Base-by-base conservation (phyloP, 768 basidiomycete genomes). In the Suillus paluster region DNA sequence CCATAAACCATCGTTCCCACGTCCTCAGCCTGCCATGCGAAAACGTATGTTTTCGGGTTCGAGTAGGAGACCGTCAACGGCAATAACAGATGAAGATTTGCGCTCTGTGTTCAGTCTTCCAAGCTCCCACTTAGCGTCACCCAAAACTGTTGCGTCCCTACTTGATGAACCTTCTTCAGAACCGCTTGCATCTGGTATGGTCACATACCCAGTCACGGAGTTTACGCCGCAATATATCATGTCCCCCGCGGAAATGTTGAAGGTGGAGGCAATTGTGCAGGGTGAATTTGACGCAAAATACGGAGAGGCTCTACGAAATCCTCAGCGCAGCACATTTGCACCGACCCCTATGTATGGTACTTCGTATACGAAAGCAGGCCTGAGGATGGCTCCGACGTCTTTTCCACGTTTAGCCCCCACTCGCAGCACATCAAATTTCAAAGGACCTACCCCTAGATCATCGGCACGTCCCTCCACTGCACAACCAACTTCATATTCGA, bases 151-250 rank as follows among this genome's bases (percentile, higher is more conserved):
- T 17, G 63, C 76, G 30, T 83, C 82, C 12, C 80, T 83, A 63
- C 84, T 83, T 80, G 86, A 87, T 39, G 84, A 84, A 61, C 62
- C 65, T 53, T 67, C 71, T 56, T 65, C 72, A 36, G 80, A 82
- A 39, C 62, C 66, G n/a, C 64, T 65, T n/a, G 77, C 80, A 7
- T 69, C 64, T 48, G 81, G 80, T 61, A 78, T 80, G 52, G 63
- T 64, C 30, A 30, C 30, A 6, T 58, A 62, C 15, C 68, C 68
- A 10, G 63, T 66, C 5, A 65, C 73, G 17, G 87, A 88, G 33
- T 86, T 87, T 71, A 78, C 75, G 5, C 86, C 87, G 9, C 86
- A 88, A 69, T 83, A 83, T 44, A 90, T 90, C 63, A 82, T 90
- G 82, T 85, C 87, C 17, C 84, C 86, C 25, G 86, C 85, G 19